Evolutionary conservation across 352 stramenopile genomes (phyloP).

Genomic region (Phytophthora pistaciae): DNA sequence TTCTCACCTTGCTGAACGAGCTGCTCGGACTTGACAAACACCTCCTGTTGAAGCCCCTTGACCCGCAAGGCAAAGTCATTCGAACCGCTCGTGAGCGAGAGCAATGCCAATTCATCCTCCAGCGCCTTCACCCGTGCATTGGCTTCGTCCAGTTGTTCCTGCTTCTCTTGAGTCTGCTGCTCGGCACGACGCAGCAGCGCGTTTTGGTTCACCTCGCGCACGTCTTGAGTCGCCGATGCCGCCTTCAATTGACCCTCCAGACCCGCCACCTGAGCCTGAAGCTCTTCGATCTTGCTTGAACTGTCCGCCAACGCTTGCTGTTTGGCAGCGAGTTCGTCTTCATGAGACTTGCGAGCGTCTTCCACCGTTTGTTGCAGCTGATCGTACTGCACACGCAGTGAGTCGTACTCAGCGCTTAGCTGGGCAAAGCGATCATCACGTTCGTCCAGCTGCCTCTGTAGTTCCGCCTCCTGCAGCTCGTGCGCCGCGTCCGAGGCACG

Average conservation of each 20-base stretch:
- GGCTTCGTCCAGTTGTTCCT: constrained; percentile 42
- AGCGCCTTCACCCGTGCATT: constrained; percentile 49
- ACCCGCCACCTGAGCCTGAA: constrained; percentile 35
- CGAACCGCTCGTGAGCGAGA: constrained; percentile 43
- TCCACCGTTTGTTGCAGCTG: constrained; percentile 34
- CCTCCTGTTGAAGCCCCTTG: constrained; percentile 69
- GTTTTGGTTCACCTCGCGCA: constrained; percentile 46
- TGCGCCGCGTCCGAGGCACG: constrained; percentile 36
- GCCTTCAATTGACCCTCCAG: constrained; percentile 32
- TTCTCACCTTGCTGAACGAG: constrained; percentile 82
- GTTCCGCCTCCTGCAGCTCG: constrained; percentile 50
- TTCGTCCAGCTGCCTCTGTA: constrained; percentile 67
- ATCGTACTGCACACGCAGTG: constrained; percentile 46
- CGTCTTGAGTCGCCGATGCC: constrained; percentile 36
- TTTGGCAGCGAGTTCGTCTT: constrained; percentile 35
- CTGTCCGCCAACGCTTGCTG: constrained; percentile 37
- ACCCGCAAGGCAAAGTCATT: constrained; percentile 41
- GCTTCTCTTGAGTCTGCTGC: constrained; percentile 46
- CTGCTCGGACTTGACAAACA: constrained; percentile 80
- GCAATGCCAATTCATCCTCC: constrained; percentile 61
- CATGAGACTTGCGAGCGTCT: constrained; percentile 20
- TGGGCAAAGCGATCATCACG: constrained; percentile 64
- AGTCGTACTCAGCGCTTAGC: constrained; percentile 64
- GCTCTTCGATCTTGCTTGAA: constrained; percentile 31
- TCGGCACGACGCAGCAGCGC: constrained; percentile 46